A percentile compares a stretch with the other conserved stretches of the same genome.
These are phyloP conservation scores for Umbelopsis sp. DNA, from an alignment of 192 early-diverging fungal genomes.

Conservation along the genomic window DNA sequence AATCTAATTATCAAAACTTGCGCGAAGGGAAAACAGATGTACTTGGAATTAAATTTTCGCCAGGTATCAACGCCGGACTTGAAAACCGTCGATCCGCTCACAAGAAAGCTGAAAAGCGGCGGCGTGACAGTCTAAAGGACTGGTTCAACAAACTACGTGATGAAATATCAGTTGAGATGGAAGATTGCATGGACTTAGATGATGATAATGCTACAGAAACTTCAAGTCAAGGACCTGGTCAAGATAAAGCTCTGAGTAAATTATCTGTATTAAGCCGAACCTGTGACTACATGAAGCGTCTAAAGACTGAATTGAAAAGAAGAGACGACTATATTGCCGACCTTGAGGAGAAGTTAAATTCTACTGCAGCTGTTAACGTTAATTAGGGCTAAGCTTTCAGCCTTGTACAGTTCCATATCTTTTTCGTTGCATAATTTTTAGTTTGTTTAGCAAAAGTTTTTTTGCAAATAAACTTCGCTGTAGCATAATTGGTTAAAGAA, in stretches of 20 bases:
- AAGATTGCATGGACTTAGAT: neutral
- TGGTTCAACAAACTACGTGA: slow-evolving; percentile 82
- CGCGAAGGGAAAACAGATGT: slow-evolving; percentile 81
- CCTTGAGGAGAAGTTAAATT: slow-evolving; percentile 2
- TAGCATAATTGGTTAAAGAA: too few species aligned
- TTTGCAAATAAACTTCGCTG: too few species aligned
- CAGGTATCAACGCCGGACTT: slow-evolving; percentile 76
- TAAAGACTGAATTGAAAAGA: neutral
- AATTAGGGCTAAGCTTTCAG: too few species aligned
- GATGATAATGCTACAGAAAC: neutral
- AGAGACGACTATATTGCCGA: slow-evolving; percentile 5
- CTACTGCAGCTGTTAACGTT: neutral
- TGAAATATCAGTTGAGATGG: slow-evolving; percentile 61
- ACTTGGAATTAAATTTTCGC: slow-evolving; percentile 74
- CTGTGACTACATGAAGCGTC: slow-evolving; percentile 15
- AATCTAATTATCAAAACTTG: slow-evolving; percentile 84
- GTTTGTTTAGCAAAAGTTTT: too few species aligned
- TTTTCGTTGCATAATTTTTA: too few species aligned
- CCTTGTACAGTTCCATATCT: too few species aligned
- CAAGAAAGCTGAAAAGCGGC: slow-evolving; percentile 95
- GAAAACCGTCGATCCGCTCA: slow-evolving; percentile 85
- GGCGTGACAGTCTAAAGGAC: slow-evolving; percentile 89
- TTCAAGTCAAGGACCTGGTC: neutral
- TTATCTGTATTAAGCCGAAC: slow-evolving; percentile 1
- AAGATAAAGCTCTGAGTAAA: slow-evolving; percentile 12